Base-by-base conservation (phyloP, 805 yeast species). In the Tanozyma kutaoensis region DNA sequence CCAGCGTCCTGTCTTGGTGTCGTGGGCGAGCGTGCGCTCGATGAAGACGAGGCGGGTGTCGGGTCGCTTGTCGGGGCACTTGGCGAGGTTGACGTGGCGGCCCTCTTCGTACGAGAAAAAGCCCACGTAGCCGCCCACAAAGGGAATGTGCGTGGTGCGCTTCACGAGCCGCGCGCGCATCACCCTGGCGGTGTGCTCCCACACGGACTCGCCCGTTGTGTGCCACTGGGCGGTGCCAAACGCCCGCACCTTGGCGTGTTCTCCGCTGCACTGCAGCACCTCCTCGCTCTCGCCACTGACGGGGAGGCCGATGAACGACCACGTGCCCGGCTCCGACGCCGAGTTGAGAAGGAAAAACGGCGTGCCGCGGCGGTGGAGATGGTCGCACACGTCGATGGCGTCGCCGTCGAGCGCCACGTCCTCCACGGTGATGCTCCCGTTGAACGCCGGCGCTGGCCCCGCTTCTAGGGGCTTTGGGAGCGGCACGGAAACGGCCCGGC, bases 101-200 rank as follows among this genome's bases (percentile, higher is more conserved):
- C 94, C 94, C 52, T 80, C 88, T 46, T 88, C 98, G 45, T 91
- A 91, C 0, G 93, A 77, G 8, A 91, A 49, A 23, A 77, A 59
- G 4, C 99, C 99, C 29, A 86, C 58, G 18, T 81, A 61, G 0
- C 99, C 99, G n/a, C 98, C 97, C 30, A 72, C 55, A 41, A 91
- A 91, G 1, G 95, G 94, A 12, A 82, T 53, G 55, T 7, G 7
- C 7, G 5, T 15, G 17, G 17, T 5, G 17, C 7, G 7, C 17
- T 15, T 5, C 7, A 15, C 7, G 17, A 15, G 5, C 17, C 17
- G 17, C 17, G 5, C 17, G 17, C 7, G 38, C 72, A 79, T 71
- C 25, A 49, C 60, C 2, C 45, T 28, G 0, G 78, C 67, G 10
- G 77, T 35, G 32, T 43, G 65, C 3, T 54, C 40, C 81, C 84